Evolutionary conservation across 768 basidiomycete genomes (phyloP), one percentile per base, ranked within the genome.

Genomic region (Inosperma sp.): DNA sequence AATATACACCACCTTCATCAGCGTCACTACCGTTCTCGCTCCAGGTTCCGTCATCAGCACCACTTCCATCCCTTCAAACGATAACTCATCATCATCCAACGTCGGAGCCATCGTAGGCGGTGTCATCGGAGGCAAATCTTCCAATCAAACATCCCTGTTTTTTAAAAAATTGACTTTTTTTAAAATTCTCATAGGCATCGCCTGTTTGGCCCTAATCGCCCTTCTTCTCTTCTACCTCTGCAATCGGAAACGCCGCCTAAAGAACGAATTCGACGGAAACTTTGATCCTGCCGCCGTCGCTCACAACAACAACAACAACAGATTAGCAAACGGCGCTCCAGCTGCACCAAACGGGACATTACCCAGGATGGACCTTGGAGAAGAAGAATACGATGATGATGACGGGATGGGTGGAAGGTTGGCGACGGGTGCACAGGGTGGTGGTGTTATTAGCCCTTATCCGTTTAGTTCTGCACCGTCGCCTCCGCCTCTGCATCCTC

Each of bases 191-290:
- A 22, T 45, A 62, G 59, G 60, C 46, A 41, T 62, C 22, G 60
- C 25, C 7, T 59, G 48, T 33, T 51, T 61, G 9, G 49, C 34
- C 1, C n/a, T 62, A 3, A 14, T 60, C 9, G 27, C 55, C 3
- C 30, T 57, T 29, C 17, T 62, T 5, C 34, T 27, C 17, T 42
- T 62, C 12, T 58, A 50, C 46, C 51, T 60, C 53, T 53, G 63
- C 31, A 55, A 58, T 10, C 54, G 57, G 6, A 48, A 48, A 25
- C 56, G 57, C 27, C 58, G 61, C 45, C 44, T 41, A 29, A 61
- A 63, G 21, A 48, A 63, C 52, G 62, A 65, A 33, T 65, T 65
- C 51, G 64, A 63, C 44, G 64, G 62, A 14, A 65, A 63, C 56
- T 65, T 65, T 46, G 64, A 65, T 52, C 64, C 64, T 0, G 59